Percentiles rank a stretch among this genome's conserved stretches.
phyloP scores from a whole-genome alignment of 2,329 filamentous ascomycete species.

The Ceratocystis diversiconidia region DNA sequence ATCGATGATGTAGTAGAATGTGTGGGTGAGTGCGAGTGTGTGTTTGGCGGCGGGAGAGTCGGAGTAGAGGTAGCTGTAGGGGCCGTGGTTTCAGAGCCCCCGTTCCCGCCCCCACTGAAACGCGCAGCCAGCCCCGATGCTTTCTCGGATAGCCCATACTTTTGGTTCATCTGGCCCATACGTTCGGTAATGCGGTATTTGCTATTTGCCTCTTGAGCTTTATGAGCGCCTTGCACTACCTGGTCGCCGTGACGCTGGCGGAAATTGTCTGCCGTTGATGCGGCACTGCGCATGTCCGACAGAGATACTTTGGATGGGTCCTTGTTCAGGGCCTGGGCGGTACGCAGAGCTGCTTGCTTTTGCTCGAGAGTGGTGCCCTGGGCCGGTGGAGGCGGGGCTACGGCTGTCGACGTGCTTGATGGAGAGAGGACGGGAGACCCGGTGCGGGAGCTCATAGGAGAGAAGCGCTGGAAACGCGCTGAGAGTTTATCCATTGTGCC shows the following conservation, averaged over 20 bases:
- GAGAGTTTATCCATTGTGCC: conserved; percentile 20
- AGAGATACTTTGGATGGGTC: conserved; percentile 48
- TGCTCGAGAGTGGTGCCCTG: conserved; percentile 50
- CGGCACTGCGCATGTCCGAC: conserved; percentile 43
- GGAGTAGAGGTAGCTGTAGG: neutral
- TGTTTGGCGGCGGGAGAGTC: neutral
- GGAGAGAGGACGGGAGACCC: conserved; percentile 10
- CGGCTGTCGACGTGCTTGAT: neutral
- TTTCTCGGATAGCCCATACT: conserved; percentile 15
- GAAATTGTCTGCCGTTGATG: conserved; percentile 52
- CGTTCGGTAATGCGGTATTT: conserved; percentile 42
- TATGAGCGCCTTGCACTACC: conserved; percentile 44
- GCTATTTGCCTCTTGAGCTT: conserved; percentile 43
- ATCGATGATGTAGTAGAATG: neutral
- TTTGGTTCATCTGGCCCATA: conserved; percentile 20
- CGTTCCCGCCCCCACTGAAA: neutral
- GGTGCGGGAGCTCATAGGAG: conserved; percentile 4
- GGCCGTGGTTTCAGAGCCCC: neutral
- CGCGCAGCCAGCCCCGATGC: conserved; percentile 14
- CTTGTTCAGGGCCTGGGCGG: conserved; percentile 44
- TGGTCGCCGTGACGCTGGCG: conserved; percentile 56
- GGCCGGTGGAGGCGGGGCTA: conserved; percentile 21
- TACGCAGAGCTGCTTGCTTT: conserved; percentile 48
- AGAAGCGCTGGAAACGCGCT: conserved; percentile 17
- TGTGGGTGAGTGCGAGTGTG: neutral